phyloP scores from a whole-genome alignment of 768 basidiomycete genomes.

The Russula vinacea region DNA sequence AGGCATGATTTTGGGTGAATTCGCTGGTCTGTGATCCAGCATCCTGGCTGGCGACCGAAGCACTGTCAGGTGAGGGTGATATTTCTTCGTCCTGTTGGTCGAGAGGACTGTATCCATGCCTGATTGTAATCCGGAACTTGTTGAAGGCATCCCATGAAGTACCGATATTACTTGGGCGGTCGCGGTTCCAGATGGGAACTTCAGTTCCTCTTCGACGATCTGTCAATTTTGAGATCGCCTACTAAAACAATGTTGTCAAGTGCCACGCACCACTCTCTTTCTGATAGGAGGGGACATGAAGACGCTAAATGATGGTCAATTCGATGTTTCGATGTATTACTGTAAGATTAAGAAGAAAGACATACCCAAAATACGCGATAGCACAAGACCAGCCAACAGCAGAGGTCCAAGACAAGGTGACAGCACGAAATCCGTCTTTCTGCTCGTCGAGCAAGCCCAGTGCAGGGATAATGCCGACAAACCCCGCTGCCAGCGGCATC shows the following conservation, averaged over 20 bases:
- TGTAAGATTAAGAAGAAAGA: background rate
- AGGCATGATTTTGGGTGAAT: constrained; percentile 62
- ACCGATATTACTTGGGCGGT: constrained; percentile 94
- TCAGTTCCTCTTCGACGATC: constrained; percentile 92
- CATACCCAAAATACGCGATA: constrained; percentile 88
- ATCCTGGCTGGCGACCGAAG: constrained; percentile 30
- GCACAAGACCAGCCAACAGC: constrained; percentile 85
- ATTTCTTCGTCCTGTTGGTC: constrained; percentile 37
- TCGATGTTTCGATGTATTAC: background rate
- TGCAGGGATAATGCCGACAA: constrained; percentile 93
- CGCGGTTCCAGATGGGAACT: constrained; percentile 94
- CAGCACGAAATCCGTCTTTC: constrained; percentile 72
- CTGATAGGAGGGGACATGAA: constrained; percentile 93
- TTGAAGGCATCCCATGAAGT: constrained; percentile 71
- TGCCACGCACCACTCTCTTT: constrained; percentile 77
- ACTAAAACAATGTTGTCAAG: background rate
- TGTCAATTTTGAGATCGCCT: constrained; percentile 33
- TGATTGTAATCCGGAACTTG: constrained; percentile 49
- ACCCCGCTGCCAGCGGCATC: constrained; percentile 84
- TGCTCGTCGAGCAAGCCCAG: constrained; percentile 70
- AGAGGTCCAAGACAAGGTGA: constrained; percentile 68
- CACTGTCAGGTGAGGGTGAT: constrained; percentile 12
- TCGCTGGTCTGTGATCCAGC: constrained; percentile 42
- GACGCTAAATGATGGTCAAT: constrained; percentile 50
- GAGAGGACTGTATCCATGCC: constrained; percentile 54